Conservation (phyloP, 2,329 filamentous ascomycete genomes). For the Dothiorella sarmentorum region DNA sequence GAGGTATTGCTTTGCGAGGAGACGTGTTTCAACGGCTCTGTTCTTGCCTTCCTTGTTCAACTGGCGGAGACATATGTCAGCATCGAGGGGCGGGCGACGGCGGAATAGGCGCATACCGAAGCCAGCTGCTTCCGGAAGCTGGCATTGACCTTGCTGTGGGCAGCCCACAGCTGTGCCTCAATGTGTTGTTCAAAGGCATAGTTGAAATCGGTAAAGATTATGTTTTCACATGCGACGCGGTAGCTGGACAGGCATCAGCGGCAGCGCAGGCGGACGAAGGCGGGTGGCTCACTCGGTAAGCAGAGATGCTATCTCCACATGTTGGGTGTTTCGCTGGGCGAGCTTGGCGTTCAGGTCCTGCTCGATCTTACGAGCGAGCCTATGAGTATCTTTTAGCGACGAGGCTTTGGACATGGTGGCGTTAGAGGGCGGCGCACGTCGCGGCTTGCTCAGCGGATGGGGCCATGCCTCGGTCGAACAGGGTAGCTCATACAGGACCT, state of each 20-base stretch:
- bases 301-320: slow-evolving; percentile 48
- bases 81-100: background rate
- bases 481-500: slow-evolving; percentile 42
- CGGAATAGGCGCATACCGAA: slow-evolving; percentile 38
- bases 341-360: slow-evolving; percentile 48
- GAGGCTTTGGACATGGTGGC: background rate
- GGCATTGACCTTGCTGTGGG: slow-evolving; percentile 72
- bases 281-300: slow-evolving; percentile 32
- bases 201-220: slow-evolving; percentile 69
- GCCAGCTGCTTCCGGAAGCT: slow-evolving; percentile 70
- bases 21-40: slow-evolving; percentile 64
- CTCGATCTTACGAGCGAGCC: slow-evolving; percentile 47
- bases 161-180: slow-evolving; percentile 73
- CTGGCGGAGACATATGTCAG: slow-evolving; percentile 3
- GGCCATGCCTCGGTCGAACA: slow-evolving; percentile 40
- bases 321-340: slow-evolving; percentile 48
- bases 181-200: slow-evolving; percentile 61
- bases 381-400: slow-evolving; percentile 28
- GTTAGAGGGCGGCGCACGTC: slow-evolving; percentile 41
- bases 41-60: slow-evolving; percentile 37
- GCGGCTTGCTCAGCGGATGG: slow-evolving; percentile 49
- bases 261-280: background rate
- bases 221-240: slow-evolving; percentile 67
- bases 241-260: slow-evolving; percentile 48
- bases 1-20: slow-evolving; percentile 76